These are phyloP conservation scores for Didymella exigua DNA, from an alignment of 2,329 filamentous ascomycete species.

Conservation along the genomic window DNA sequence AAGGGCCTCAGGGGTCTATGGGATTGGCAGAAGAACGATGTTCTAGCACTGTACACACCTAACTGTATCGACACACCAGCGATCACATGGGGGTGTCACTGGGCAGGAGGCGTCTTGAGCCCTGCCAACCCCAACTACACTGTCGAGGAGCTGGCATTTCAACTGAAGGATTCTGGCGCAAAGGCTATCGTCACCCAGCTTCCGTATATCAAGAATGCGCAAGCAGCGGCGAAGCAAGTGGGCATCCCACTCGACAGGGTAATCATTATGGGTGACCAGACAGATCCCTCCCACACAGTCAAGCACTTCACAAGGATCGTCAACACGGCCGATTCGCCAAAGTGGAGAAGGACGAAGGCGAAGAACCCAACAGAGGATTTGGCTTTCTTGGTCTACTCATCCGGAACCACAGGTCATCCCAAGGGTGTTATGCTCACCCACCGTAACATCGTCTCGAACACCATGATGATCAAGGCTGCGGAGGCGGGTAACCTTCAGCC, in stretches of 20 bases:
- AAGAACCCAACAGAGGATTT: conserved; percentile 70
- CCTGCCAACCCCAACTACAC: conserved; percentile 91
- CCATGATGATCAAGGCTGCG: conserved; percentile 50
- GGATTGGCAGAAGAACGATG: conserved; percentile 82
- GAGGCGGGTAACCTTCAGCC: conserved; percentile 60
- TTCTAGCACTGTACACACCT: conserved; percentile 80
- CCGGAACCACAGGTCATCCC: conserved; percentile 86
- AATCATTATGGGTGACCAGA: conserved; percentile 74
- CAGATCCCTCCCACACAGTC: conserved; percentile 62
- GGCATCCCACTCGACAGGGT: conserved; percentile 75
- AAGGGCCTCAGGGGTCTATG: conserved; percentile 75
- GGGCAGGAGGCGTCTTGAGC: conserved; percentile 81
- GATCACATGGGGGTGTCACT: conserved; percentile 77
- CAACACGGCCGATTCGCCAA: conserved; percentile 64
- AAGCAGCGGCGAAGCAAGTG: conserved; percentile 69
- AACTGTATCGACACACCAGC: conserved; percentile 85
- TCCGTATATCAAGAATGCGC: conserved; percentile 67
- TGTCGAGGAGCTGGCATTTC: conserved; percentile 79
- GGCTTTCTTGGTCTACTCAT: conserved; percentile 85
- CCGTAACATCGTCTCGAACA: conserved; percentile 79
- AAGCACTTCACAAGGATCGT: conserved; percentile 76
- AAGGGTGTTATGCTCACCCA: conserved; percentile 92
- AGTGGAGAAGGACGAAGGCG: conserved; percentile 63
- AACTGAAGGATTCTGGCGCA: conserved; percentile 78
- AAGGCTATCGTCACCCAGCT: conserved; percentile 77